Evolutionary conservation across 257 asterid species (phyloP), one percentile per base, ranked within the genome.

Genomic region (Nicotiana undulata): DNA sequence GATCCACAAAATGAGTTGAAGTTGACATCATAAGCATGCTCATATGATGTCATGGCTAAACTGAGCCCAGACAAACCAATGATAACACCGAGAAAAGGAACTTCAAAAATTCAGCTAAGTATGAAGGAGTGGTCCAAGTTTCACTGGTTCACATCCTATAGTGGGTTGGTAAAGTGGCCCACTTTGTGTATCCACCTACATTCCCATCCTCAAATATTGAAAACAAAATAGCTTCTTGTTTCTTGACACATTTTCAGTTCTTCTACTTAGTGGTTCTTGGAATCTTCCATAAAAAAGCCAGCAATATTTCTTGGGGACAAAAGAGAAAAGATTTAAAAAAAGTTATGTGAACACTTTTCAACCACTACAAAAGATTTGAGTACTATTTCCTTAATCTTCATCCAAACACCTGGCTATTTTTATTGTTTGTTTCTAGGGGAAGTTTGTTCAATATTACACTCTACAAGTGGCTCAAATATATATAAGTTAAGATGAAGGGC

Each of bases 151-250:
- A 44, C 15, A 72, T 46, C 32, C 37, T 6, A 10, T 77, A 83
- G 85, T 86, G 89, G 87, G 87, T 86, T 84, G 87, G 85, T 84
- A 83, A 82, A 80, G 75, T 68, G 44, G 4, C 13, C 70, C 77
- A 60, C 78, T 67, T 63, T 61, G 37, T 75, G 22, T 6, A 53
- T 64, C 76, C 76, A 78, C 85, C 80, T 59, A 17, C 15, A 64
- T 46, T 66, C 79, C 63, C 78, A 76, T 55, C 49, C 63, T 31
- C 12, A 22, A 55, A 65, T 65, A 82, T 40, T 84, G 29, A 31
- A 32, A 3, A 61, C 18, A 37, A 18, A 17, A 28, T 28, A 20
- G 46, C 37, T 28, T 64, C 52, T 58, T 34, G 17, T 67, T 56
- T 77, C 32, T 77, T 60, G 32, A 63, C 49, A 28, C 79, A 37